Evolutionary conservation across 805 yeast species (phyloP), one percentile per base, ranked within the genome.

Genomic region (Nakazawaea peltata): DNA sequence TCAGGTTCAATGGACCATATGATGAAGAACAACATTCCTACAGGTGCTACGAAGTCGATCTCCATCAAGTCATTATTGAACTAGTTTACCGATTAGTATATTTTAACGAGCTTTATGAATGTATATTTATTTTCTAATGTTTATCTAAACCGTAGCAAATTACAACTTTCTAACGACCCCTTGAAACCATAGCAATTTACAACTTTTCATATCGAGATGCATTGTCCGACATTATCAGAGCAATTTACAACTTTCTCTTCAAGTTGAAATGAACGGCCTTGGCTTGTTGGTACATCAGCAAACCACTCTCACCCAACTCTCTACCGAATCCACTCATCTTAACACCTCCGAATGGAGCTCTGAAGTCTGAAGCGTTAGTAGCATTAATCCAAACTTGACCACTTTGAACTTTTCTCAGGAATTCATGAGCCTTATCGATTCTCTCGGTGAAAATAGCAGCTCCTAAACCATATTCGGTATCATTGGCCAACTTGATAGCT

Each of bases 181-280:
- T n/a, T n/a, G n/a, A n/a, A n/a, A n/a, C n/a, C n/a, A n/a, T n/a
- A n/a, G n/a, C n/a, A n/a, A n/a, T n/a, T n/a, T n/a, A n/a, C n/a
- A n/a, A n/a, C n/a, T n/a, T n/a, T n/a, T n/a, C n/a, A n/a, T n/a
- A n/a, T n/a, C n/a, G n/a, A n/a, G n/a, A n/a, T n/a, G n/a, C n/a
- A n/a, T n/a, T n/a, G n/a, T n/a, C n/a, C n/a, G n/a, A n/a, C n/a
- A n/a, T n/a, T n/a, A n/a, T n/a, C n/a, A n/a, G 24, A 21, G 24
- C 12, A 8, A 4, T 16, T 37, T 41, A 47, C 18, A 41, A 38
- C 19, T 26, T 43, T 42, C 52, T 54, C 4, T 66, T 69, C 45
- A 81, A 54, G 61, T 82, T 84, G 42, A 87, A 78, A 47, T 81
- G 84, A 39, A 77, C 68, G 22, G 83, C 77, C 54, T 77, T 78